Evolutionary conservation across 306 rosid genomes (phyloP).

Genomic region (Prunus mume): DNA sequence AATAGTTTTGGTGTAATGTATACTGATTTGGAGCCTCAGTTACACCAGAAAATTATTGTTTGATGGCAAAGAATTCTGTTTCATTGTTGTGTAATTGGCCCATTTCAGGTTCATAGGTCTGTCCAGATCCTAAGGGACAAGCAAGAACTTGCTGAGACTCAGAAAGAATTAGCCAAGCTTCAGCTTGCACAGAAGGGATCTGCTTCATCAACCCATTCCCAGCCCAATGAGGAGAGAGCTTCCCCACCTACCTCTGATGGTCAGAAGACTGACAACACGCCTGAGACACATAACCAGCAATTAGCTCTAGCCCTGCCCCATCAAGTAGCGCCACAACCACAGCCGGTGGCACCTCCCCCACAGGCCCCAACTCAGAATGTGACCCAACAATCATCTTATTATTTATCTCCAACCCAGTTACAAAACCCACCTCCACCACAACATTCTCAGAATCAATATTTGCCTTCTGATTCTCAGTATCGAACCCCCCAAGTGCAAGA

Average conservation of each 20-base stretch:
- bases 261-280: conserved; percentile 53
- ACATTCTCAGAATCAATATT: conserved; percentile 62
- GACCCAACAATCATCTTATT: conserved; percentile 68
- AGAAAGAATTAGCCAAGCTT: conserved; percentile 92
- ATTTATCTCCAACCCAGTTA: conserved; percentile 56
- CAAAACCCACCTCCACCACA: conserved; percentile 55
- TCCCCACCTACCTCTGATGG: conserved; percentile 54
- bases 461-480: conserved; percentile 70
- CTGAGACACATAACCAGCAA: conserved; percentile 75
- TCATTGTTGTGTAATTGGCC: background rate
- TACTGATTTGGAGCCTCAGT: background rate
- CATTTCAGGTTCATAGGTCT: conserved; percentile 87
- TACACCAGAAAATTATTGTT: background rate
- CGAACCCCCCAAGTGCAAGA: conserved; percentile 61
- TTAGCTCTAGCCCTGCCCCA: conserved; percentile 89
- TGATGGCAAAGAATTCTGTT: no score
- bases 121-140: conserved; percentile 94
- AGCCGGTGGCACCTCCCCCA: conserved; percentile 41
- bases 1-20: background rate
- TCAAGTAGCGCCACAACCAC: conserved; percentile 64
- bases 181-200: conserved; percentile 87
- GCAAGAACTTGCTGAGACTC: conserved; percentile 94
- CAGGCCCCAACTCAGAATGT: conserved; percentile 61
- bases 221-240: conserved; percentile 72
- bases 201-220: conserved; percentile 64